phyloP scores from a whole-genome alignment of 2,329 filamentous ascomycete genomes.

The Colletotrichum tofieldiae region DNA sequence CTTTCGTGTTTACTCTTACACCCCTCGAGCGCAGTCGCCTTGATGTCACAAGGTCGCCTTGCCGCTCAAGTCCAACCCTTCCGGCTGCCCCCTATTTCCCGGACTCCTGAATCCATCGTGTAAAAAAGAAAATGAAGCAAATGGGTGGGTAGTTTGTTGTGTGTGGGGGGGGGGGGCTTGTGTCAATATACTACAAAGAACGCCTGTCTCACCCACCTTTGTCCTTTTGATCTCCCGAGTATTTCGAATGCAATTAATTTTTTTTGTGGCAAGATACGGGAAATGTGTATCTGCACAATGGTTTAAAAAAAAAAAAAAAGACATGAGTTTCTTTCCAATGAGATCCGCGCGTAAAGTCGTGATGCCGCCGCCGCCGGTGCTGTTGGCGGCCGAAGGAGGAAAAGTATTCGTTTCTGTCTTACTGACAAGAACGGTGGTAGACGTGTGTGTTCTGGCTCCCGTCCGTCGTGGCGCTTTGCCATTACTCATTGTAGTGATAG shows the following conservation, averaged over 20 bases:
- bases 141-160: constrained; percentile 25
- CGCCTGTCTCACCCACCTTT: constrained; percentile 23
- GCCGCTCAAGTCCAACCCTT: not conserved
- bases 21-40: constrained; percentile 8
- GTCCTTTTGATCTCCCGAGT: not conserved
- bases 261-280: constrained; percentile 38
- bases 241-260: constrained; percentile 28
- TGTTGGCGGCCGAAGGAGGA: constrained; percentile 10
- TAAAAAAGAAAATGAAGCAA: not conserved
- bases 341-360: constrained; percentile 36
- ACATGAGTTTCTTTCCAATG: constrained; percentile 35
- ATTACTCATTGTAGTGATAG: constrained; percentile 91
- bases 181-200: constrained; percentile 36
- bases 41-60: not conserved
- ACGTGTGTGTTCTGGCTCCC: constrained; percentile 4
- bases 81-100: not conserved
- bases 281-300: constrained; percentile 33
- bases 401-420: not conserved
- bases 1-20: constrained; percentile 25
- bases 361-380: constrained; percentile 17
- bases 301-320: constrained; percentile 11
- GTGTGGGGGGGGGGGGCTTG: not conserved
- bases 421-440: constrained; percentile 4
- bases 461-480: constrained; percentile 19
- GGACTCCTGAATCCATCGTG: constrained; percentile 25